Conservation (phyloP, 1,139 yeast species). For the Candida tetrigidarum region DNA sequence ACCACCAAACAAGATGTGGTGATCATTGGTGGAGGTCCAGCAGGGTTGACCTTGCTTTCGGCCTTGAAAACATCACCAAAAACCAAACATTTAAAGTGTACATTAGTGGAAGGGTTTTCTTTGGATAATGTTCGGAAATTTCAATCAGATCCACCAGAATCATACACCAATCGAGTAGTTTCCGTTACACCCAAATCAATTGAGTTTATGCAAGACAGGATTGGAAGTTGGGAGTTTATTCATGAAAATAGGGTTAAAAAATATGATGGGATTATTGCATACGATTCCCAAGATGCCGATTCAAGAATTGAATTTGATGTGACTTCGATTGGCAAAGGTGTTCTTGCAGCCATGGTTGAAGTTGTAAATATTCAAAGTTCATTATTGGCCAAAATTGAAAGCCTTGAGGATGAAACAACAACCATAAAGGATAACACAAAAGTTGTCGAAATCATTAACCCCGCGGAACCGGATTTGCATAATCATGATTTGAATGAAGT, state of each 20-base stretch:
- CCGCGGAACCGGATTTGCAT: conserved; percentile 21
- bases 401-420: conserved; percentile 47
- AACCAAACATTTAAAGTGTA: conserved; percentile 62
- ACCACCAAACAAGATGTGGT: conserved; percentile 62
- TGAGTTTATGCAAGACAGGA: conserved; percentile 59
- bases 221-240: conserved; percentile 79
- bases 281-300: conserved; percentile 71
- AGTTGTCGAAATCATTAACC: conserved; percentile 55
- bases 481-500: conserved; percentile 22
- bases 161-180: conserved; percentile 79
- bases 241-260: conserved; percentile 71
- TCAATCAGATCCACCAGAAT: conserved; percentile 55
- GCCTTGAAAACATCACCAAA: conserved; percentile 71
- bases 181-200: conserved; percentile 85
- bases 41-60: conserved; percentile 86
- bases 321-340: conserved; percentile 42
- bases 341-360: conserved; percentile 85
- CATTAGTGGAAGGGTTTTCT: conserved; percentile 74
- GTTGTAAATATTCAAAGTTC: conserved; percentile 82
- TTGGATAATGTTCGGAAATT: conserved; percentile 59
- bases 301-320: conserved; percentile 76
- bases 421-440: conserved; percentile 63
- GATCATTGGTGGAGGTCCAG: conserved; percentile 98
- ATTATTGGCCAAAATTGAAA: conserved; percentile 58
- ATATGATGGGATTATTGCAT: conserved; percentile 82